These are phyloP conservation scores for Myxozyma udenii DNA, from an alignment of 805 yeast genomes.

Conservation along the genomic window DNA sequence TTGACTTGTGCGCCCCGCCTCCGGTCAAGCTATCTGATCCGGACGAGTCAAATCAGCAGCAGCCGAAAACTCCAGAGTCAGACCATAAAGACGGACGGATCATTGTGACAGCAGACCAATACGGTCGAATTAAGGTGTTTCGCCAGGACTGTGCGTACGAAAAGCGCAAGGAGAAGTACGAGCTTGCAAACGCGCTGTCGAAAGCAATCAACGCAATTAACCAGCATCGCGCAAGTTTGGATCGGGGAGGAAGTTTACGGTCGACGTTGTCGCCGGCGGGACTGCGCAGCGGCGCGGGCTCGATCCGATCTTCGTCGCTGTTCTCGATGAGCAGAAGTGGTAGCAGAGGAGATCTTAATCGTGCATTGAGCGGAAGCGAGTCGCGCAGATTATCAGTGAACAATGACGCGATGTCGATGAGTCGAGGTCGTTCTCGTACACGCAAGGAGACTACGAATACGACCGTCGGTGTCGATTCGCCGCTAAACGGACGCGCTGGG, in stretches of 20 bases:
- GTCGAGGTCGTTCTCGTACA: background rate
- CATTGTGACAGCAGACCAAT: constrained; percentile 71
- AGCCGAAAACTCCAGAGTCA: constrained; percentile 8
- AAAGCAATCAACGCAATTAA: background rate
- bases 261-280: background rate
- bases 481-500: too few species aligned
- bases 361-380: background rate
- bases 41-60: constrained; percentile 1
- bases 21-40: constrained; percentile 29
- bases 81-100: constrained; percentile 42
- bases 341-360: background rate
- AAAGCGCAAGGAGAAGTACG: constrained; percentile 29
- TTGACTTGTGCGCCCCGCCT: constrained; percentile 51
- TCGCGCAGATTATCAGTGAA: too few species aligned
- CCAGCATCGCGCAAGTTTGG: constrained; percentile 1
- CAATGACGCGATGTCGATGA: too few species aligned
- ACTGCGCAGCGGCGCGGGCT: constrained; percentile 2
- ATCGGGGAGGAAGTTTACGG: background rate
- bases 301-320: constrained; percentile 1
- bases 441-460: background rate
- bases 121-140: constrained; percentile 71
- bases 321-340: background rate
- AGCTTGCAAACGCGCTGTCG: constrained; percentile 6
- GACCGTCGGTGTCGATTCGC: background rate
- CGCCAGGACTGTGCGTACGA: constrained; percentile 71